Base-by-base conservation (phyloP, 371 early-diverging fungal genomes). In the Cokeromyces recurvatus region DNA sequence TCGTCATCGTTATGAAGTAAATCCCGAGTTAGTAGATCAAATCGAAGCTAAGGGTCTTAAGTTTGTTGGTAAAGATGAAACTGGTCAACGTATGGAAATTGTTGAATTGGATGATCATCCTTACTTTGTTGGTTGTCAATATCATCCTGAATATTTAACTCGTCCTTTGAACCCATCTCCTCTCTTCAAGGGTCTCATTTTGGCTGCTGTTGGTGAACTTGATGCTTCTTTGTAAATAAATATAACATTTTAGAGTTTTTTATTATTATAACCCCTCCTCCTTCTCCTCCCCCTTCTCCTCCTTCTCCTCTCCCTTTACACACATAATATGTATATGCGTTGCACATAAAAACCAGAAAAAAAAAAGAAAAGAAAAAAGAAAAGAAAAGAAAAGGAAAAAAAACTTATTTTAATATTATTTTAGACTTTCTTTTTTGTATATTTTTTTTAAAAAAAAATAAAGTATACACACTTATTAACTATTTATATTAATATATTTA, bases 1-100 rank as follows among this genome's bases (percentile, higher is more conserved):
- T 65, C 91, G 99, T 59, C 99, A 99, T 63, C 84, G 99, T 43
- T 99, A 98, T 71, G 99, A 98, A 77, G 89, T 99, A 51, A 99
- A 96, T 77, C 93, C 92, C 8, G 81, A 87, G 40, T 78, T 80
- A 54, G 86, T 93, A 10, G 49, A 60, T 14, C 64, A 72, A 43
- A 65, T 99, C 8, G 97, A 99, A 74, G 55, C 62, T 12, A 67
- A 86, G 38, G 99, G 99, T 8, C 59, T 99, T 40, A 64, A 69
- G 25, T 97, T 98, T 73, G 84, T 98, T 38, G 99, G 97, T 54
- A 81, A 86, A 47, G 95, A 96, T 46, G 94, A 94, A 52, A 86
- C 86, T 35, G 94, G 92, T 20, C 83, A 93, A 61, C 90, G 98
- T 49, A 98, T 99, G 92, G 98, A 98, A 71, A 92, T 97, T 48